Evolutionary conservation across 1,284 basidiomycete genomes (phyloP).

Genomic region (Sporisorium exsertum): DNA sequence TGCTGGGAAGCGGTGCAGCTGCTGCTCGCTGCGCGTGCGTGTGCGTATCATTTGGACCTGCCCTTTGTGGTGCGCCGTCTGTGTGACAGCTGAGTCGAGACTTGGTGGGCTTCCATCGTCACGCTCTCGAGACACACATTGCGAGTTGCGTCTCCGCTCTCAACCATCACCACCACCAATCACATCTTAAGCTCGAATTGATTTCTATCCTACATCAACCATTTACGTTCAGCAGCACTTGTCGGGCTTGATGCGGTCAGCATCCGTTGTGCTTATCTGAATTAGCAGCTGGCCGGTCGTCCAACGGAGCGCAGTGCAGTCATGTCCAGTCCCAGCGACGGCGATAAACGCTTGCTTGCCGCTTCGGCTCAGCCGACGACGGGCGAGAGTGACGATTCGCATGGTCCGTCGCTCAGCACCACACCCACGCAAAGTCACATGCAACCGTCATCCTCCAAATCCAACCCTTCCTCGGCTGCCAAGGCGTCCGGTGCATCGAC

Average conservation of each 20-base stretch:
- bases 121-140: no score
- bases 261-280: background rate
- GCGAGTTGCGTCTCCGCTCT: no score
- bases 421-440: slow-evolving; percentile 54
- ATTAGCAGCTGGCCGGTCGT: background rate
- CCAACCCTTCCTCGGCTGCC: slow-evolving; percentile 35
- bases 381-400: slow-evolving; percentile 24
- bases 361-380: slow-evolving; percentile 13
- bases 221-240: background rate
- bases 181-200: background rate
- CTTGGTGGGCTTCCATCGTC: background rate
- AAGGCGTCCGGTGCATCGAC: slow-evolving; percentile 19
- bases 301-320: background rate
- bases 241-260: slow-evolving; percentile 6
- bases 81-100: background rate
- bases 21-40: background rate
- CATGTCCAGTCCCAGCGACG: slow-evolving; percentile 36
- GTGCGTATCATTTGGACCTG: background rate
- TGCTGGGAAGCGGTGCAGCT: background rate
- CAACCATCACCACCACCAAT: background rate
- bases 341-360: slow-evolving; percentile 26
- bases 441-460: slow-evolving; percentile 15
- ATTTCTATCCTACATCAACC: background rate
- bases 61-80: background rate
- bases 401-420: slow-evolving; percentile 52